Conservation (phyloP, 257 asterid genomes). For the Gardenia jasminoides region DNA sequence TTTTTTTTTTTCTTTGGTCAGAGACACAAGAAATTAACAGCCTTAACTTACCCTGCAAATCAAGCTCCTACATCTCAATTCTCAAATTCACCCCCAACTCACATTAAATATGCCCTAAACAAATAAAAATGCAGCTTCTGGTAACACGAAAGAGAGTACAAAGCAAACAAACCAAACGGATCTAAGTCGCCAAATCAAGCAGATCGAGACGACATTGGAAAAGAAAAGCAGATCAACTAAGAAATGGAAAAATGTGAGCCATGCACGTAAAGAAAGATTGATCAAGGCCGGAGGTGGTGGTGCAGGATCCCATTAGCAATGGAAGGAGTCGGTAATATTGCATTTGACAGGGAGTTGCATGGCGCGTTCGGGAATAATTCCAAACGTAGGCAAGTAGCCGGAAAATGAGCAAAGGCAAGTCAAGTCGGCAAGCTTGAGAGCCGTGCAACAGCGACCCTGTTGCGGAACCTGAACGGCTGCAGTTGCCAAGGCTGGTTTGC, state of each 20-base stretch:
- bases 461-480: background rate
- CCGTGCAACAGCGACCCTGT: constrained; percentile 16
- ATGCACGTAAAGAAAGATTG: too few species aligned
- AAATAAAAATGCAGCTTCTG: background rate
- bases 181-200: too few species aligned
- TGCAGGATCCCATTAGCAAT: background rate
- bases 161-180: background rate
- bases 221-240: too few species aligned
- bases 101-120: background rate
- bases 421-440: background rate
- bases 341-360: constrained; percentile 22
- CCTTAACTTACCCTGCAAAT: background rate
- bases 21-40: too few species aligned
- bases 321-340: constrained; percentile 5
- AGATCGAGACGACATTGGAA: background rate
- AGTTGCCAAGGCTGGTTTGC: constrained; percentile 19
- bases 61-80: background rate
- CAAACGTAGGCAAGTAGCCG: background rate
- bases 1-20: too few species aligned
- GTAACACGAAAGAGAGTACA: background rate
- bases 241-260: too few species aligned
- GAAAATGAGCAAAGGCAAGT: constrained; percentile 24
- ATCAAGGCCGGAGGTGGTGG: too few species aligned
- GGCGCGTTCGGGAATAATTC: constrained; percentile 20
- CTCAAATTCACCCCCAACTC: background rate